Conservation (phyloP, 306 rosid species). For the Calophaca sinica region DNA sequence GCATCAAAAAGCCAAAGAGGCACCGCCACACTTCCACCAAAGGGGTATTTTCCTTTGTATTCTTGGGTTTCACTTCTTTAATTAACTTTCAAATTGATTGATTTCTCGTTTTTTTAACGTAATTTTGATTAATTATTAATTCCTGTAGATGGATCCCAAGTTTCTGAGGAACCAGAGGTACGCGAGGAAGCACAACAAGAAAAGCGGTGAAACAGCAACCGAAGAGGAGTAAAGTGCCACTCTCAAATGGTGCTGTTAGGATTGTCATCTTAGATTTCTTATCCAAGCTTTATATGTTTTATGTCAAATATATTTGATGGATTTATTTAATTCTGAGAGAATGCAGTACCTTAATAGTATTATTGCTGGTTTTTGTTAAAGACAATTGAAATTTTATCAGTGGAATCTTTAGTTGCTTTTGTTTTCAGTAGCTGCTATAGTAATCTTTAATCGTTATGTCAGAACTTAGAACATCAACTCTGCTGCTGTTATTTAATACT, state of each 20-base stretch:
- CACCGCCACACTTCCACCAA: conserved; percentile 98
- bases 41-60: conserved; percentile 58
- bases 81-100: neutral
- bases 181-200: conserved; percentile 96
- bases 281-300: conserved; percentile 16
- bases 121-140: neutral
- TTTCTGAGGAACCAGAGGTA: conserved; percentile 99
- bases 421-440: neutral
- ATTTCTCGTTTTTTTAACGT: too few relatives aligned
- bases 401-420: conserved; percentile 16
- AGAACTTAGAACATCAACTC: neutral
- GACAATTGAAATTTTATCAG: conserved; percentile 11
- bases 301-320: conserved; percentile 27
- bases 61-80: neutral
- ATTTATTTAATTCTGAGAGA: conserved; percentile 30
- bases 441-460: neutral
- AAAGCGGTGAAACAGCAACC: conserved; percentile 54
- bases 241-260: conserved; percentile 33
- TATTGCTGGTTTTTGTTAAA: conserved; percentile 11
- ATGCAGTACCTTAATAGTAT: neutral
- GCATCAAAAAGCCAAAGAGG: conserved; percentile 95
- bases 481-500: neutral
- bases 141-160: conserved; percentile 91
- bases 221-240: conserved; percentile 69
- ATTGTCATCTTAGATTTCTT: conserved; percentile 32